Evolutionary conservation across 257 asterid genomes (phyloP).

Genomic region (Lycium ferocissimum): DNA sequence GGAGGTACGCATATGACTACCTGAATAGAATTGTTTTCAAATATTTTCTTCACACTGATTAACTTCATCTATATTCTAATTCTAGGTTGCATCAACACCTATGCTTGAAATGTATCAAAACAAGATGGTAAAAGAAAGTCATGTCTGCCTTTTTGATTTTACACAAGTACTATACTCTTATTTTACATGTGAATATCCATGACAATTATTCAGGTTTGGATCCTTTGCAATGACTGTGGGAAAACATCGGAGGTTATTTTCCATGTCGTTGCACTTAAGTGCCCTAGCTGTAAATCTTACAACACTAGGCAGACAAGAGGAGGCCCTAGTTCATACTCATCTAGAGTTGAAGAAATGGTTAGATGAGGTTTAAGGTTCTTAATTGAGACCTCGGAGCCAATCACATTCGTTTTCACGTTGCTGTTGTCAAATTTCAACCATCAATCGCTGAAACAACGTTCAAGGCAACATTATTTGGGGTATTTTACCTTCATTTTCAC

Average conservation of each 20-base stretch:
- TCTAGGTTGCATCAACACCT: conserved; percentile 61
- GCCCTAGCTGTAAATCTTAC: conserved; percentile 64
- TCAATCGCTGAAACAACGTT: too few relatives aligned
- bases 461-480: not conserved
- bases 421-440: not conserved
- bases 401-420: not conserved
- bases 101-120: conserved; percentile 64
- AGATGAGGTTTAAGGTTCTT: conserved; percentile 31
- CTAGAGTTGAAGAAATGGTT: conserved; percentile 39
- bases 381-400: not conserved
- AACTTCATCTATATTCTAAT: not conserved
- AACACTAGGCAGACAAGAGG: conserved; percentile 71
- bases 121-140: conserved; percentile 55
- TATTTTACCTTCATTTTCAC: too few relatives aligned
- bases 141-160: not conserved
- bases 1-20: conserved; percentile 44
- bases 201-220: conserved; percentile 58
- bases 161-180: not conserved
- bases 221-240: conserved; percentile 74
- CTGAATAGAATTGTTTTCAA: not conserved
- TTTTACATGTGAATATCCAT: not conserved
- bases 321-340: conserved; percentile 33
- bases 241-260: conserved; percentile 62
- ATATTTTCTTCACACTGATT: not conserved
- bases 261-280: conserved; percentile 61